Conservation (phyloP, 2,329 filamentous ascomycete species). For the Diaporthe citriasiana region DNA sequence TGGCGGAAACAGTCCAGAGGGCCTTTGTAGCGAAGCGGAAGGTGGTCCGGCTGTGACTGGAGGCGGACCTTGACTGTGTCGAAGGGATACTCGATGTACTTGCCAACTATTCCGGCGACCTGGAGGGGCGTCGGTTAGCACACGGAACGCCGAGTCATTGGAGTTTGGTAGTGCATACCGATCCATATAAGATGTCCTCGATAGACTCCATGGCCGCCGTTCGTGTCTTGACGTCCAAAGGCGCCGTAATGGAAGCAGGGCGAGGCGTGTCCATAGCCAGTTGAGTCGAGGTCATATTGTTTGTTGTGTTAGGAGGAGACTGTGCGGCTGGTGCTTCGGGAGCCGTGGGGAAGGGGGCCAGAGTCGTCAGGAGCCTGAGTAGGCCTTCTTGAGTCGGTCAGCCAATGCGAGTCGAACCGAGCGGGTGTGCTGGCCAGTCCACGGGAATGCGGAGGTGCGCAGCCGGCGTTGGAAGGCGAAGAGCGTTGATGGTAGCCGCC, state of each 20-base stretch:
- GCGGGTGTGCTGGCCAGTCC: background rate
- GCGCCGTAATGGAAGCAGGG: slow-evolving; percentile 23
- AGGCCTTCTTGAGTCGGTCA: slow-evolving; percentile 20
- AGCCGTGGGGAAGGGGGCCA: background rate
- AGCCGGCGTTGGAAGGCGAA: slow-evolving; percentile 8
- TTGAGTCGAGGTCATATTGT: slow-evolving; percentile 38
- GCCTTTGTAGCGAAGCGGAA: slow-evolving; percentile 85
- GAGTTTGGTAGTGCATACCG: slow-evolving; percentile 66
- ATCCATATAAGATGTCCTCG: slow-evolving; percentile 91
- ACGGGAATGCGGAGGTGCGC: slow-evolving; percentile 26
- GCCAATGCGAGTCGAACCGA: background rate
- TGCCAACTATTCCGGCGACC: slow-evolving; percentile 89
- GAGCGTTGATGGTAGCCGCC: slow-evolving; percentile 26
- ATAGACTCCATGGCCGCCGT: slow-evolving; percentile 74
- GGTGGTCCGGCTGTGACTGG: slow-evolving; percentile 91
- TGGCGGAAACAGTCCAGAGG: slow-evolving; percentile 95
- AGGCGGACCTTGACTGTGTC: slow-evolving; percentile 98
- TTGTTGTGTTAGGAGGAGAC: slow-evolving; percentile 37
- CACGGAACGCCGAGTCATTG: background rate
- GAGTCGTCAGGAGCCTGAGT: slow-evolving; percentile 10
- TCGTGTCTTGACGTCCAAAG: slow-evolving; percentile 50
- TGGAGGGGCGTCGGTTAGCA: slow-evolving; percentile 51
- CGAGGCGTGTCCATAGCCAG: slow-evolving; percentile 34
- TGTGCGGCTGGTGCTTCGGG: background rate
- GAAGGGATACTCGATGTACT: slow-evolving; percentile 98